phyloP scores from a whole-genome alignment of 805 yeast species.

The Danielia reshetovae region DNA sequence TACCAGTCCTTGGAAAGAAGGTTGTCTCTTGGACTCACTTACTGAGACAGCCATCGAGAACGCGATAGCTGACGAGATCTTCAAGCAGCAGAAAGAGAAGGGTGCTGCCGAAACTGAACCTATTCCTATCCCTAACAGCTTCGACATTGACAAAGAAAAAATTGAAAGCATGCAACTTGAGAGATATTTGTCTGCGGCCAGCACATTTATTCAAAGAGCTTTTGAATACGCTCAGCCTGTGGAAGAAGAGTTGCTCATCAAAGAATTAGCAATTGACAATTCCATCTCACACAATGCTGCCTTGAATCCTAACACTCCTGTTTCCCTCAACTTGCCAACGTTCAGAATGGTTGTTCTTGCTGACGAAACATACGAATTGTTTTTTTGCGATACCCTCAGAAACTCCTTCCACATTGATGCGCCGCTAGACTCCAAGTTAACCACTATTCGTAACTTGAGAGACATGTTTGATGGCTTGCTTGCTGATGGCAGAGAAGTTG shows the following conservation, averaged over 20 bases:
- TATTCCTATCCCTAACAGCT: slow-evolving; percentile 52
- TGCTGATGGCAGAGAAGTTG: slow-evolving; percentile 91
- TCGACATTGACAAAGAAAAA: slow-evolving; percentile 58
- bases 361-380: slow-evolving; percentile 85
- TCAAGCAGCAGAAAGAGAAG: slow-evolving; percentile 35
- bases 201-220: slow-evolving; percentile 79
- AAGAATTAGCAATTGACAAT: slow-evolving; percentile 35
- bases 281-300: slow-evolving; percentile 68
- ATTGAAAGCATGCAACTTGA: slow-evolving; percentile 66
- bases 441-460: slow-evolving; percentile 58
- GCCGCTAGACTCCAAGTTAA: slow-evolving; percentile 44
- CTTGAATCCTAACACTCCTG: slow-evolving; percentile 74
- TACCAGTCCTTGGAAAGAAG: slow-evolving; percentile 85
- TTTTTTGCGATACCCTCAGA: slow-evolving; percentile 68
- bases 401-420: slow-evolving; percentile 64
- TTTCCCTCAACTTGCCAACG: slow-evolving; percentile 73
- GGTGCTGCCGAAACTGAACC: slow-evolving; percentile 20
- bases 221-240: slow-evolving; percentile 85
- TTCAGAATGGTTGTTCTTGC: slow-evolving; percentile 94
- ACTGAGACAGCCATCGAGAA: slow-evolving; percentile 63
- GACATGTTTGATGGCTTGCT: slow-evolving; percentile 88
- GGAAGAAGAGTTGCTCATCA: slow-evolving; percentile 37
- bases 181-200: slow-evolving; percentile 81
- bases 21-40: slow-evolving; percentile 55
- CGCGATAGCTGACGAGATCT: slow-evolving; percentile 61